Evolutionary conservation across 495 filamentous ascomycete species (phyloP).

Genomic region (Apiosordaria backusii): DNA sequence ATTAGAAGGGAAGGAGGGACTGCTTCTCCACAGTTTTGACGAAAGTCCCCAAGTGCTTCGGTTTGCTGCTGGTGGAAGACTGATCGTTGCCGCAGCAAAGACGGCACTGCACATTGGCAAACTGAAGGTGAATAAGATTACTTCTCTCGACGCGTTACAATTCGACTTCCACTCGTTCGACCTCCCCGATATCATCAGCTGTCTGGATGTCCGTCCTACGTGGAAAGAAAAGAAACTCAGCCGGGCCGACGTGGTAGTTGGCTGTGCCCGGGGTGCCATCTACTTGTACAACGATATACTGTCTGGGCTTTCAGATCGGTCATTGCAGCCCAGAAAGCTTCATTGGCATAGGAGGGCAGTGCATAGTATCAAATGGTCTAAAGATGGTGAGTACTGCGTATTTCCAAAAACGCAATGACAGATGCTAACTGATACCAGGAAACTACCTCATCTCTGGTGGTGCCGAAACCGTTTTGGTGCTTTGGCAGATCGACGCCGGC

Average conservation of each 20-base stretch:
- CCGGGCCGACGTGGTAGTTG: conserved; percentile 67
- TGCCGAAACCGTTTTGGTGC: conserved; percentile 78
- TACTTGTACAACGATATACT: conserved; percentile 73
- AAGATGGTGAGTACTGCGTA: conserved; percentile 65
- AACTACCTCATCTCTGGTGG: conserved; percentile 95
- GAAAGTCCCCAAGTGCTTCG: conserved; percentile 34
- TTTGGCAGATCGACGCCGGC: conserved; percentile 93
- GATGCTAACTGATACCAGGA: conserved; percentile 49
- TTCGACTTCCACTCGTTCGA: conserved; percentile 51
- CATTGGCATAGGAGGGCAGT: conserved; percentile 93
- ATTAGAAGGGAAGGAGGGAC: conserved; percentile 18
- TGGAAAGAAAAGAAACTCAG: conserved; percentile 30
- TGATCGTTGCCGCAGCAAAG: conserved; percentile 40
- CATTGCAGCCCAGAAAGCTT: conserved; percentile 53
- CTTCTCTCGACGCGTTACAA: conserved; percentile 35
- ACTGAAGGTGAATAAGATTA: conserved; percentile 22
- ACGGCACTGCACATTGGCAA: conserved; percentile 38
- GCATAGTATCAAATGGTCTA: conserved; percentile 77
- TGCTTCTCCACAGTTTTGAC: conserved; percentile 32
- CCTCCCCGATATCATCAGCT: conserved; percentile 53
- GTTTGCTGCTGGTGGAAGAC: conserved; percentile 25
- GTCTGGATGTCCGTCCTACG: conserved; percentile 49
- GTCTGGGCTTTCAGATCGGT: conserved; percentile 48
- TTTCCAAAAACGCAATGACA: not conserved
- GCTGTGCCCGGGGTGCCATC: conserved; percentile 69